A percentile compares a stretch with the other conserved stretches of the same genome.
Conservation (phyloP, 139 green algal genomes). For the Tetraselmis striata region DNA sequence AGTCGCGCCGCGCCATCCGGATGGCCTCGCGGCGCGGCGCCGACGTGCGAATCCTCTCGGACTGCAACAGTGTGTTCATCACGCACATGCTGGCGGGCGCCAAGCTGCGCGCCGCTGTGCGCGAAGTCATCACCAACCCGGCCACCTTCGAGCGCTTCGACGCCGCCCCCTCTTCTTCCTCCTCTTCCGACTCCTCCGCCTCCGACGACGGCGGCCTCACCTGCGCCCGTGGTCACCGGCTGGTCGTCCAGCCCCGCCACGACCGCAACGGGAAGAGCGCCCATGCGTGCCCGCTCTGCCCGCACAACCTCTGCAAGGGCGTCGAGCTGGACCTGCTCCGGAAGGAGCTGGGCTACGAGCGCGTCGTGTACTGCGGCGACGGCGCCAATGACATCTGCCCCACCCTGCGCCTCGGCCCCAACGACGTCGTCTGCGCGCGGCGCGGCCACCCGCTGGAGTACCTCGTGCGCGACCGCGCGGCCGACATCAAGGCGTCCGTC, state of each 20-base stretch:
- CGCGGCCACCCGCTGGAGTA: slow-evolving; percentile 12
- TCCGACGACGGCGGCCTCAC: background rate
- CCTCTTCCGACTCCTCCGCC: background rate
- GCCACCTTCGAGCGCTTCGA: slow-evolving; percentile 47
- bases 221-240: background rate
- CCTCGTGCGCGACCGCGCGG: background rate
- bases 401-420: slow-evolving; percentile 45
- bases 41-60: slow-evolving; percentile 53
- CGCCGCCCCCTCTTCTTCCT: background rate
- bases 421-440: slow-evolving; percentile 62
- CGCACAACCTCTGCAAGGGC: slow-evolving; percentile 76
- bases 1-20: slow-evolving; percentile 1
- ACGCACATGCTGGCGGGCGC: slow-evolving; percentile 53
- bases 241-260: slow-evolving; percentile 19
- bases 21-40: slow-evolving; percentile 18
- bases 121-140: slow-evolving; percentile 57
- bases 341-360: slow-evolving; percentile 13
- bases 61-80: slow-evolving; percentile 76
- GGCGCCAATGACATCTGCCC: slow-evolving; percentile 77
- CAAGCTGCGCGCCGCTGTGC: slow-evolving; percentile 35
- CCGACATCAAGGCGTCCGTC: background rate
- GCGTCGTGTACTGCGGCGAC: slow-evolving; percentile 67
- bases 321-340: slow-evolving; percentile 48
- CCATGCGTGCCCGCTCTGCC: slow-evolving; percentile 66
- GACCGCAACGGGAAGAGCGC: background rate